These are phyloP conservation scores for Dispira parvispora DNA, from an alignment of 192 early-diverging fungal genomes.

Conservation along the genomic window DNA sequence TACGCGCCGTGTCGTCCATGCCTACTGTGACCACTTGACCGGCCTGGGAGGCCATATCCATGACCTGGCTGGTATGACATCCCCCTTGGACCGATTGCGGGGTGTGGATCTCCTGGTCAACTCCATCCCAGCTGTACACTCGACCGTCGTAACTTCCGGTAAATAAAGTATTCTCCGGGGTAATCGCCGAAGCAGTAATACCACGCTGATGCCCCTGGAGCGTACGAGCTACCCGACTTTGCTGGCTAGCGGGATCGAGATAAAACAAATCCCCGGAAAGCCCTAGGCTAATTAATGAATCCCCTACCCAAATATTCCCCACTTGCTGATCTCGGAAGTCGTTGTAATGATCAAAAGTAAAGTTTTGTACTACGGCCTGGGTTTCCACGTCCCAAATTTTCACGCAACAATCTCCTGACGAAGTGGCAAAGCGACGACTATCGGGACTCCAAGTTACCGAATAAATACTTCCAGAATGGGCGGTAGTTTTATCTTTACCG, in stretches of 20 bases:
- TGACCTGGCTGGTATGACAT: constrained; percentile 66
- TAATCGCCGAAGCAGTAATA: constrained; percentile 55
- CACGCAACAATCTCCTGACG: constrained; percentile 69
- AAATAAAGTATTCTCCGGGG: constrained; percentile 42
- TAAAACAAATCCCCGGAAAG: constrained; percentile 80
- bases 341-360: constrained; percentile 33
- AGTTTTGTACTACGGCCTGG: constrained; percentile 45
- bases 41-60: constrained; percentile 28
- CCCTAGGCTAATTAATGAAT: constrained; percentile 57
- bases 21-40: constrained; percentile 36
- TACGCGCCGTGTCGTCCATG: constrained; percentile 60
- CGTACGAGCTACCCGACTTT: constrained; percentile 11
- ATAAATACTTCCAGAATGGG: constrained; percentile 69
- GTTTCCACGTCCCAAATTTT: constrained; percentile 81
- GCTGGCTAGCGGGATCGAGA: constrained; percentile 27
- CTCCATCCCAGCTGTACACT: constrained; percentile 59
- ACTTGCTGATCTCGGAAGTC: constrained; percentile 52
- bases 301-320: constrained; percentile 76
- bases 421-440: constrained; percentile 50
- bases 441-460: constrained; percentile 82
- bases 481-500: constrained; percentile 20
- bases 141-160: constrained; percentile 88
- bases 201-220: constrained; percentile 63
- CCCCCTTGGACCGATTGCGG: constrained; percentile 33
- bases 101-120: constrained; percentile 17